Evolutionary conservation across 2,329 filamentous ascomycete species (phyloP).

Genomic region (Phyllosticta paracitricarpa): DNA sequence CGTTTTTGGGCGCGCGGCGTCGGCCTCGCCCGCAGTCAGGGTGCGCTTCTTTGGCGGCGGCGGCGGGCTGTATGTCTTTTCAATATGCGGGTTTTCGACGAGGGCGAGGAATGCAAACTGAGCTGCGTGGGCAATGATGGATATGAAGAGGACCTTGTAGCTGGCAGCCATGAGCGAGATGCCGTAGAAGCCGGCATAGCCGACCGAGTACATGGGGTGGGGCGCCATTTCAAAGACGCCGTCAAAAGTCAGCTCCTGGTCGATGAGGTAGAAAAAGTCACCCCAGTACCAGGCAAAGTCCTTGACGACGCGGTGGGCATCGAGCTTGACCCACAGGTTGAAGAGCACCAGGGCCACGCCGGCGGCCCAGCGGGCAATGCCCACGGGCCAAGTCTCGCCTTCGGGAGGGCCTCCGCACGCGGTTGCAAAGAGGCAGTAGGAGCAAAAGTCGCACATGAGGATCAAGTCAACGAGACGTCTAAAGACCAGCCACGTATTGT

Average conservation of each 20-base stretch:
- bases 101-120: constrained; percentile 88
- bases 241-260: constrained; percentile 95
- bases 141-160: constrained; percentile 95
- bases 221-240: constrained; percentile 98
- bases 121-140: constrained; percentile 83
- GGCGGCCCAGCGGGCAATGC: constrained; percentile 63
- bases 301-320: constrained; percentile 95
- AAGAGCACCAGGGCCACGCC: constrained; percentile 77
- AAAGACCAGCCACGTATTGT: constrained; percentile 98
- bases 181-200: constrained; percentile 95
- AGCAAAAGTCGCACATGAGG: constrained; percentile 96
- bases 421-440: constrained; percentile 91
- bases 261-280: constrained; percentile 97
- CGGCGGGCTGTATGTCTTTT: constrained; percentile 92
- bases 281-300: constrained; percentile 99
- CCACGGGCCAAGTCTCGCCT: constrained; percentile 61
- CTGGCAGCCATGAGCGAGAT: constrained; percentile 97
- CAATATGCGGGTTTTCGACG: constrained; percentile 95
- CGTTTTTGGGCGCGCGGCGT: constrained; percentile 11
- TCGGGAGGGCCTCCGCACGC: constrained; percentile 69
- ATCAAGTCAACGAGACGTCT: constrained; percentile 92
- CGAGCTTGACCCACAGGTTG: constrained; percentile 97
- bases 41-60: constrained; percentile 53
- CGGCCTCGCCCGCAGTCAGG: constrained; percentile 12
- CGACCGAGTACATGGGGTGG: constrained; percentile 97